Conservation (phyloP, 257 asterid species). For the Nicotiana tabacum region DNA sequence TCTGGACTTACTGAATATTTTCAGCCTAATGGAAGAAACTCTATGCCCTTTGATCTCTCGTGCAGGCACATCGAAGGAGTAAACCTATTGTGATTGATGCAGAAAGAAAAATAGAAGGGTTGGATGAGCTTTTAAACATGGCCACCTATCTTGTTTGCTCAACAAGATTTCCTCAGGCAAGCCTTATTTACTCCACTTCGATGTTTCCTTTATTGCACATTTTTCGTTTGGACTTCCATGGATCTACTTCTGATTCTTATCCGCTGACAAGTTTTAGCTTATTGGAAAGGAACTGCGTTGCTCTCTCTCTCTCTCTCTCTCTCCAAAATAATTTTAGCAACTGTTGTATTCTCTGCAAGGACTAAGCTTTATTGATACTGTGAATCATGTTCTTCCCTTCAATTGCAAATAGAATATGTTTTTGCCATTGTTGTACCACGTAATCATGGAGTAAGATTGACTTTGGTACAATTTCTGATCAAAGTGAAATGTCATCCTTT, state of each 20-base stretch:
- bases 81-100: slow-evolving; percentile 84
- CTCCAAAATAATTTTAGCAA: background rate
- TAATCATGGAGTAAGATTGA: background rate
- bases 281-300: background rate
- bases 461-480: background rate
- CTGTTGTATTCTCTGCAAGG: background rate
- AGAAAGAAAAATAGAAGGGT: slow-evolving; percentile 79
- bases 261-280: background rate
- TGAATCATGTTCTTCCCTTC: too few relatives aligned
- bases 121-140: slow-evolving; percentile 67
- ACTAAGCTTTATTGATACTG: too few relatives aligned
- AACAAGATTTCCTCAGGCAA: slow-evolving; percentile 80
- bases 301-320: background rate
- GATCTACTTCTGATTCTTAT: background rate
- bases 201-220: background rate
- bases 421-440: background rate
- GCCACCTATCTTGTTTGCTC: slow-evolving; percentile 73
- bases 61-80: slow-evolving; percentile 82
- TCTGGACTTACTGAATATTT: background rate
- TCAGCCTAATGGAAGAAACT: slow-evolving; percentile 19
- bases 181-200: slow-evolving; percentile 10
- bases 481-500: background rate
- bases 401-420: background rate
- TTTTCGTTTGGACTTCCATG: background rate
- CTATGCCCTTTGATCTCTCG: slow-evolving; percentile 42